A percentile compares a stretch with the other conserved stretches of the same genome.
These are phyloP conservation scores for Ascochyta viciae-villosae DNA, from an alignment of 2,329 filamentous ascomycete species.

Conservation along the genomic window DNA sequence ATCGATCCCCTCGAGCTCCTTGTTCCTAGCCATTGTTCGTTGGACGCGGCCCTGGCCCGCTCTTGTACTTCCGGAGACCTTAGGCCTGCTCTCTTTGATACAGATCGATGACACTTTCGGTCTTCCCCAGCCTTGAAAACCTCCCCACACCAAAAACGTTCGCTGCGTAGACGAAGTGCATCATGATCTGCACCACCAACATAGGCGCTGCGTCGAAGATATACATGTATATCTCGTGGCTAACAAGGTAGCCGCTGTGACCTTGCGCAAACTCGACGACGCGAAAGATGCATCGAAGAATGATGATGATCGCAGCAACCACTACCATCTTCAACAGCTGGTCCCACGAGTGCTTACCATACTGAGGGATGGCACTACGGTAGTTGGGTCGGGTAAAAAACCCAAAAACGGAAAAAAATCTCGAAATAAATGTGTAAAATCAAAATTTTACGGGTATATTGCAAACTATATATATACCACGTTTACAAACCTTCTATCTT, in stretches of 20 bases:
- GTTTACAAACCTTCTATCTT: too few species aligned
- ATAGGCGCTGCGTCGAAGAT: slow-evolving; percentile 56
- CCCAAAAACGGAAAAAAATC: too few species aligned
- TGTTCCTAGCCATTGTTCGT: background rate
- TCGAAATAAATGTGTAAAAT: too few species aligned
- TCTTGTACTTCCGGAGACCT: background rate
- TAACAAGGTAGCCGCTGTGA: slow-evolving; percentile 53
- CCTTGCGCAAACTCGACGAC: slow-evolving; percentile 58
- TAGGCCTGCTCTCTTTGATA: slow-evolving; percentile 19
- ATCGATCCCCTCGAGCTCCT: background rate
- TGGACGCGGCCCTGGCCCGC: background rate
- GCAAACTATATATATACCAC: too few species aligned
- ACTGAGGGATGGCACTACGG: too few species aligned
- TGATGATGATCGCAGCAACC: slow-evolving; percentile 53
- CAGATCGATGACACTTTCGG: slow-evolving; percentile 28
- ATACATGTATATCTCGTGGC: slow-evolving; percentile 55
- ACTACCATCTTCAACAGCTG: slow-evolving; percentile 54
- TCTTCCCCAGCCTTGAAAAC: slow-evolving; percentile 17
- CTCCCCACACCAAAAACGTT: slow-evolving; percentile 24
- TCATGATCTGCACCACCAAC: slow-evolving; percentile 50
- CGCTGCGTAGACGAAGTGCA: slow-evolving; percentile 30
- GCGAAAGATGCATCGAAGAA: slow-evolving; percentile 58
- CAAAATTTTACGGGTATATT: too few species aligned
- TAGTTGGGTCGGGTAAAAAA: too few species aligned
- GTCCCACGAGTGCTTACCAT: too few species aligned